Conservation (phyloP, 306 rosid genomes). For the Mucuna pruriens region DNA sequence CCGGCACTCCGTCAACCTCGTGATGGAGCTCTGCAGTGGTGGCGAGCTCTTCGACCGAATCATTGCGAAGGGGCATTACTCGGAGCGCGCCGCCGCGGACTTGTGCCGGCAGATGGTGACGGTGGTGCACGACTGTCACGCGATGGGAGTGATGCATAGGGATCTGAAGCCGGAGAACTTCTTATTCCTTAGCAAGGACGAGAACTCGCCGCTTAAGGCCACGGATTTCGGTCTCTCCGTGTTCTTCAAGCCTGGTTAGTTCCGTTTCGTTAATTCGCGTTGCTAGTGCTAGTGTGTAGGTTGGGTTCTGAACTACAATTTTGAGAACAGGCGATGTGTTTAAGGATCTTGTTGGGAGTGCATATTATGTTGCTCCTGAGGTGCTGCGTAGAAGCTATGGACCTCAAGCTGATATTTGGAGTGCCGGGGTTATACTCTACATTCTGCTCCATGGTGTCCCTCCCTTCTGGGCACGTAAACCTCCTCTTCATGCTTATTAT, state of each 20-base stretch:
- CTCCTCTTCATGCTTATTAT: neutral
- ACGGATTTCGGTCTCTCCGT: slow-evolving; percentile 15
- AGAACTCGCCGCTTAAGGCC: slow-evolving; percentile 18
- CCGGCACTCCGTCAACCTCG: neutral
- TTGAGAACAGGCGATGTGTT: neutral
- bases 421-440: neutral
- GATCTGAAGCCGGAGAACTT: slow-evolving; percentile 84
- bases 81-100: slow-evolving; percentile 7
- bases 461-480: neutral
- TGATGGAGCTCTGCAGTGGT: slow-evolving; percentile 14
- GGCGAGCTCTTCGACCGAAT: slow-evolving; percentile 22
- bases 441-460: neutral
- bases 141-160: slow-evolving; percentile 5
- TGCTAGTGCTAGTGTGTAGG: neutral
- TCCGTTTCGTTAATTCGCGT: neutral
- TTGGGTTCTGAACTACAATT: neutral
- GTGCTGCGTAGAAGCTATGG: neutral
- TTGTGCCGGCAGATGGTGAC: slow-evolving; percentile 7
- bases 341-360: slow-evolving; percentile 9
- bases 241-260: slow-evolving; percentile 3
- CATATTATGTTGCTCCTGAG: slow-evolving; percentile 6
- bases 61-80: neutral
- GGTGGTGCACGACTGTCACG: slow-evolving; percentile 4
- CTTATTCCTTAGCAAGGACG: slow-evolving; percentile 59
- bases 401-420: slow-evolving; percentile 3